Evolutionary conservation across 306 rosid species (phyloP), one percentile per base, ranked within the genome.

Genomic region (Prunus armeniaca): DNA sequence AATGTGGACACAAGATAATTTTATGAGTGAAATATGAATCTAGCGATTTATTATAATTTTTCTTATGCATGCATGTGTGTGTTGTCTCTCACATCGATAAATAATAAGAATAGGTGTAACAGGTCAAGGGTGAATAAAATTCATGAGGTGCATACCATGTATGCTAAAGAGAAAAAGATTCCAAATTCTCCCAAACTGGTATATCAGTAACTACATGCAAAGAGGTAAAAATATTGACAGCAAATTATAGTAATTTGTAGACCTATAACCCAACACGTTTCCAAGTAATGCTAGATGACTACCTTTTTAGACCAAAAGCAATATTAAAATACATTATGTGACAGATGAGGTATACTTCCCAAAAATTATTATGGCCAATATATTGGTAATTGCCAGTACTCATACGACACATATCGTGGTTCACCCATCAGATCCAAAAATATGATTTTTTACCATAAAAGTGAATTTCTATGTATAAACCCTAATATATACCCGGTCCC

Each of bases 111-210:
- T 7, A 9, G 17, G 3, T 11, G 15, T 11, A 47, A 47, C 17
- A 2, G 15, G 52, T 5, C 65, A 60, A 60, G 38, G 56, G 43
- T 19, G 20, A 19, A 27, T 27, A 62, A 71, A 67, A 71, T 15
- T 49, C 63, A 55, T 65, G 71, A 66, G 75, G 27, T 32, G 9
- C 24, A 68, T 78, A 65, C 83, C 86, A 64, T 79, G 56, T 69
- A 55, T 45, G 32, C 61, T 46, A 41, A 41, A 65, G 2, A 51
- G 20, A 38, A 70, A 55, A 45, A 73, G 63, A 82, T 82, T 73
- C 76, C 65, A 25, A 74, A 72, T 24, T 47, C 22, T 61, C 79
- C 60, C n/a, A 79, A 83, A 65, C 55, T 14, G 76, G 78, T 49
- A 83, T 43, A 12, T 56, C 2, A 47, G 54, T 79, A 69, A 75